Conservation (phyloP, 2,329 filamentous ascomycete species). For the Gnomoniopsis smithogilvyi region DNA sequence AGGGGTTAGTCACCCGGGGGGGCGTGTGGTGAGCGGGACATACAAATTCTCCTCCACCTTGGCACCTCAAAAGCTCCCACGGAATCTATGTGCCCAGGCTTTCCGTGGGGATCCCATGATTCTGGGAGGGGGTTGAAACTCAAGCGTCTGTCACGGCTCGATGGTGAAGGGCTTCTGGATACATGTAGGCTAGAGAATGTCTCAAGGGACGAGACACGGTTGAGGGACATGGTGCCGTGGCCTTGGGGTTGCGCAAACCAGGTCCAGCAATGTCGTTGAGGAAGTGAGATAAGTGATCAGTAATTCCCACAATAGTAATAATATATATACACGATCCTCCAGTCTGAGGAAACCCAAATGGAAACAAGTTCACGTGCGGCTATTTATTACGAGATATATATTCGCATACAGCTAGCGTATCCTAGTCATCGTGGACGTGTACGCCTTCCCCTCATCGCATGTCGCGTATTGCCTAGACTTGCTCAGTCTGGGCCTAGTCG, state of each 20-base stretch:
- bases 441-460: not conserved
- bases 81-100: slow-evolving; percentile 40
- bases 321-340: no score
- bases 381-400: no score
- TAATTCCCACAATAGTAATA: no score
- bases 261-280: no score
- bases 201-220: slow-evolving; percentile 51
- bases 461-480: not conserved
- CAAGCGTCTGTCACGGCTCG: slow-evolving; percentile 46
- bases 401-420: no score
- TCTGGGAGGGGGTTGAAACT: slow-evolving; percentile 55
- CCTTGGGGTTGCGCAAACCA: no score
- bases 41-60: slow-evolving; percentile 51
- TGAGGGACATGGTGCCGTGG: slow-evolving; percentile 50
- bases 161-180: slow-evolving; percentile 42
- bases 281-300: no score
- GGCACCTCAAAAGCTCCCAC: slow-evolving; percentile 54
- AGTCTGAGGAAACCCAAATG: no score
- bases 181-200: slow-evolving; percentile 39
- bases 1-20: not conserved
- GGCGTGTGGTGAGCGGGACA: slow-evolving; percentile 23
- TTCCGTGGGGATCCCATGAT: slow-evolving; percentile 43
- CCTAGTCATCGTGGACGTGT: no score
- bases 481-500: not conserved
- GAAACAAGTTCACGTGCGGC: no score